Evolutionary conservation across 495 filamentous ascomycete species (phyloP).

Genomic region (Podospora comata): DNA sequence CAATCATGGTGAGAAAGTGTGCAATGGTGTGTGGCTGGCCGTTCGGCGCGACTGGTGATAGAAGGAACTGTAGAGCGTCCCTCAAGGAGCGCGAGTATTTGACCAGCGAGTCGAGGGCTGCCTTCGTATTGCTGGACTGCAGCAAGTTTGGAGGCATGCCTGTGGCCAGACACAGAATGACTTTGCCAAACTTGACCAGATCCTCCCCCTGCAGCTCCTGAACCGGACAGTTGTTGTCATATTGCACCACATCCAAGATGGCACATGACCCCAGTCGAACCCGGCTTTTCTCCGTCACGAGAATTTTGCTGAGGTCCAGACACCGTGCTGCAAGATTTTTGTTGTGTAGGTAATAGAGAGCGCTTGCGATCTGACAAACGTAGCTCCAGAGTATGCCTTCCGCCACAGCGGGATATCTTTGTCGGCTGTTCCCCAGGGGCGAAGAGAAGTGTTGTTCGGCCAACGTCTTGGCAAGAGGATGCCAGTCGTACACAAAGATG

Average conservation of each 20-base stretch:
- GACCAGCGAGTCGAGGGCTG: slow-evolving; percentile 65
- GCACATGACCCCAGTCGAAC: slow-evolving; percentile 86
- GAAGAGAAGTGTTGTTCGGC: slow-evolving; percentile 74
- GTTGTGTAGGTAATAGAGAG: slow-evolving; percentile 79
- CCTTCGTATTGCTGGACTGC: slow-evolving; percentile 52
- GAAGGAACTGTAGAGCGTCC: slow-evolving; percentile 73
- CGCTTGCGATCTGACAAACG: slow-evolving; percentile 86
- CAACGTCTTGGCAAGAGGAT: slow-evolving; percentile 85
- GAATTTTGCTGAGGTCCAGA: slow-evolving; percentile 78
- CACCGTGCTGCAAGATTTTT: slow-evolving; percentile 77
- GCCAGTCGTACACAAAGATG: slow-evolving; percentile 90
- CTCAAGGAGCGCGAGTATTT: slow-evolving; percentile 71
- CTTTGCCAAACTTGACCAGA: slow-evolving; percentile 76
- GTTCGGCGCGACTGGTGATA: slow-evolving; percentile 50
- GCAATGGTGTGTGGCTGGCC: slow-evolving; percentile 65
- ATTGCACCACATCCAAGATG: slow-evolving; percentile 81
- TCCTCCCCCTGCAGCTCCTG: slow-evolving; percentile 83
- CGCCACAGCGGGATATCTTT: slow-evolving; percentile 52
- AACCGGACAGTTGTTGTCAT: slow-evolving; percentile 61
- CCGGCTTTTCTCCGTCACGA: slow-evolving; percentile 78
- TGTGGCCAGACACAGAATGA: slow-evolving; percentile 75
- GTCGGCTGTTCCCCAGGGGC: slow-evolving; percentile 48
- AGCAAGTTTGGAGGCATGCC: slow-evolving; percentile 53
- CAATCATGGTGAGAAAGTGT: slow-evolving; percentile 71
- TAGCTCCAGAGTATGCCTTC: slow-evolving; percentile 89